These are phyloP conservation scores for Cyclotella kingstonii DNA, from an alignment of 108 stramenopile species.

Conservation along the genomic window DNA sequence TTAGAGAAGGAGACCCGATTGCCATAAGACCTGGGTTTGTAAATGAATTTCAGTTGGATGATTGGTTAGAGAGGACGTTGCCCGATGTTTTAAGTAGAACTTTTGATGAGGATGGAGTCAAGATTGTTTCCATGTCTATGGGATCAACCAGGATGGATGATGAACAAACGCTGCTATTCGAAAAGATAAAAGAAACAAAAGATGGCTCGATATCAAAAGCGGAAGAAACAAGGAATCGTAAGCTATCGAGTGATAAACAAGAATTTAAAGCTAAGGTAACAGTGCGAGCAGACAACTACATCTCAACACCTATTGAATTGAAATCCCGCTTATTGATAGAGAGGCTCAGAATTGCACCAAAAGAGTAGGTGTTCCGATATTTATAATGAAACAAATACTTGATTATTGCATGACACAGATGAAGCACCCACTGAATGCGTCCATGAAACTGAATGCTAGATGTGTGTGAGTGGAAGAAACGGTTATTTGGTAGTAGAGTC, in stretches of 20 bases:
- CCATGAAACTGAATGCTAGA: slow-evolving; percentile 7
- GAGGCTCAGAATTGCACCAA: background rate
- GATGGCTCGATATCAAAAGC: background rate
- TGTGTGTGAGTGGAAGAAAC: no score
- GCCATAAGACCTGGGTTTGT: slow-evolving; percentile 38
- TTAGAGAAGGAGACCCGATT: slow-evolving; percentile 20
- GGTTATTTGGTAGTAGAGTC: no score
- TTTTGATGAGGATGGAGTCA: slow-evolving; percentile 35
- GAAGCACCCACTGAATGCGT: slow-evolving; percentile 5
- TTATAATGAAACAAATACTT: background rate
- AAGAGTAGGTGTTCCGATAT: background rate
- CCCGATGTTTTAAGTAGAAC: slow-evolving; percentile 37
- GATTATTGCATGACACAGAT: background rate
- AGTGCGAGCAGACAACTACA: background rate
- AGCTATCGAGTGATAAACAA: background rate
- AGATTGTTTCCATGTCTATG: slow-evolving; percentile 1
- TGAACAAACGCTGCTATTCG: background rate
- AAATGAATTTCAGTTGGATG: slow-evolving; percentile 36
- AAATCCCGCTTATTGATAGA: background rate
- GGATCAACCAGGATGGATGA: background rate
- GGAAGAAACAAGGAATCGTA: background rate
- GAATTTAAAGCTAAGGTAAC: background rate
- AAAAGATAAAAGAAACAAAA: slow-evolving; percentile 1
- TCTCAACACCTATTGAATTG: background rate
- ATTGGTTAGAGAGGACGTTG: slow-evolving; percentile 35